These are phyloP conservation scores for Spongiforma sp. DNA, from an alignment of 1,284 basidiomycete genomes.

Conservation along the genomic window DNA sequence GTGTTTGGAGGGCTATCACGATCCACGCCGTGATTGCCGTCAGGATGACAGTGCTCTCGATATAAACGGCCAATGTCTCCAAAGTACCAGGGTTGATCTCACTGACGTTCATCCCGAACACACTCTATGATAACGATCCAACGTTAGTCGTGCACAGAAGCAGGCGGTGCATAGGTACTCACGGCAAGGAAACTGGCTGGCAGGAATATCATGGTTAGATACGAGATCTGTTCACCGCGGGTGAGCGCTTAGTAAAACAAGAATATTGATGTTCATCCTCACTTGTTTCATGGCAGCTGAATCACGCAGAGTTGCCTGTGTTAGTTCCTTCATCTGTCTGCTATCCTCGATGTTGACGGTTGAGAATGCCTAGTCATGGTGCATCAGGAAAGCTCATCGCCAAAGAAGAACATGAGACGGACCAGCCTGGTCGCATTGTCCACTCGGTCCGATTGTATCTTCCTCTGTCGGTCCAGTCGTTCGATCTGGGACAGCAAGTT, in stretches of 20 bases:
- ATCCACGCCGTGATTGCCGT: conserved; percentile 58
- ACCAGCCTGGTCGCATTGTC: conserved; percentile 58
- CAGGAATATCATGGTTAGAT: conserved; percentile 38
- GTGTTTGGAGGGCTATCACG: conserved; percentile 37
- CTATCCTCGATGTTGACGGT: conserved; percentile 57
- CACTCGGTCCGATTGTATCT: conserved; percentile 51
- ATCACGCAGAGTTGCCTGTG: conserved; percentile 52
- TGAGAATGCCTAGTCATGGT: conserved; percentile 47
- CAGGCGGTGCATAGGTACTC: neutral
- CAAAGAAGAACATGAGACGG: conserved; percentile 7
- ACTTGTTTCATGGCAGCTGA: conserved; percentile 56
- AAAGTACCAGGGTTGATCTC: conserved; percentile 40
- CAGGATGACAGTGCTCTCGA: conserved; percentile 48
- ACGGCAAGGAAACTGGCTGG: conserved; percentile 30
- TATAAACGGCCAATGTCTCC: conserved; percentile 46
- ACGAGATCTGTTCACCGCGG: conserved; percentile 28
- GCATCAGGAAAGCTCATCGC: conserved; percentile 3
- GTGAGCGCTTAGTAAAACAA: neutral
- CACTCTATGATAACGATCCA: no score
- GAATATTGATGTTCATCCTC: neutral
- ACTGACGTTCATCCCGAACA: conserved; percentile 47
- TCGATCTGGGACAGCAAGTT: conserved; percentile 51
- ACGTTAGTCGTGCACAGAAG: conserved; percentile 10
- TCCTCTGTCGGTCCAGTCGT: conserved; percentile 47
- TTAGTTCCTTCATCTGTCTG: conserved; percentile 48